Evolutionary conservation across 495 filamentous ascomycete genomes (phyloP).

Genomic region (Aspergillus homomorphus): DNA sequence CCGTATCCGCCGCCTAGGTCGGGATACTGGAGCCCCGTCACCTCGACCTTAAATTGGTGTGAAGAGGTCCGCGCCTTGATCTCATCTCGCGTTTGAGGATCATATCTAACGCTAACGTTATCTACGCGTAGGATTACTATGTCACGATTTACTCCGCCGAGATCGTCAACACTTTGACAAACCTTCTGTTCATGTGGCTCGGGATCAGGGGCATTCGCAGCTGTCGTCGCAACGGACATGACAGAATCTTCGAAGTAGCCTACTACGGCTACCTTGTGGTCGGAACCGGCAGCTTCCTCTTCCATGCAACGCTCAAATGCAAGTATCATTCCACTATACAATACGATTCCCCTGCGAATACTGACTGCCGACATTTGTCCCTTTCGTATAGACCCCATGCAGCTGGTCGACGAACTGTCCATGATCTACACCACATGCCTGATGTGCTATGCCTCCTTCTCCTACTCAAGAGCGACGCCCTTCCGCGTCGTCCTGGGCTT

Average conservation of each 20-base stretch:
- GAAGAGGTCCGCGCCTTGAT: conserved; percentile 67
- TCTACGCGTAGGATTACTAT: conserved; percentile 56
- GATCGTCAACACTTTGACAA: conserved; percentile 74
- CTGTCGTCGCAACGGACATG: conserved; percentile 67
- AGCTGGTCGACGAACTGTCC: conserved; percentile 90
- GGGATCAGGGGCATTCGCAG: conserved; percentile 69
- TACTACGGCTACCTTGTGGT: conserved; percentile 77
- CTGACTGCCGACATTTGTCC: conserved; percentile 22
- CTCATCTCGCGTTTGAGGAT: not conserved
- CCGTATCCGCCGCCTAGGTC: conserved; percentile 63
- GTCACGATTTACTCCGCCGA: conserved; percentile 59
- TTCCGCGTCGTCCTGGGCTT: conserved; percentile 57
- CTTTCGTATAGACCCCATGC: conserved; percentile 76
- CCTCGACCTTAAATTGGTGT: conserved; percentile 89
- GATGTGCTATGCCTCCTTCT: conserved; percentile 88
- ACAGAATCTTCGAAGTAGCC: conserved; percentile 66
- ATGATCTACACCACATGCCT: conserved; percentile 98
- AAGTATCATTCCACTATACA: conserved; percentile 21
- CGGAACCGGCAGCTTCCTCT: conserved; percentile 75
- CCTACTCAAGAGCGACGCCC: conserved; percentile 58
- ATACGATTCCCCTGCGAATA: not conserved
- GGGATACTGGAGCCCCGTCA: conserved; percentile 83
- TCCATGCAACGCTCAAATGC: conserved; percentile 83
- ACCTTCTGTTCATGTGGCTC: conserved; percentile 72
- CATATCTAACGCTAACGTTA: not conserved